Base-by-base conservation (phyloP, 352 stramenopile genomes). In the Globisporangium nodosum region DNA sequence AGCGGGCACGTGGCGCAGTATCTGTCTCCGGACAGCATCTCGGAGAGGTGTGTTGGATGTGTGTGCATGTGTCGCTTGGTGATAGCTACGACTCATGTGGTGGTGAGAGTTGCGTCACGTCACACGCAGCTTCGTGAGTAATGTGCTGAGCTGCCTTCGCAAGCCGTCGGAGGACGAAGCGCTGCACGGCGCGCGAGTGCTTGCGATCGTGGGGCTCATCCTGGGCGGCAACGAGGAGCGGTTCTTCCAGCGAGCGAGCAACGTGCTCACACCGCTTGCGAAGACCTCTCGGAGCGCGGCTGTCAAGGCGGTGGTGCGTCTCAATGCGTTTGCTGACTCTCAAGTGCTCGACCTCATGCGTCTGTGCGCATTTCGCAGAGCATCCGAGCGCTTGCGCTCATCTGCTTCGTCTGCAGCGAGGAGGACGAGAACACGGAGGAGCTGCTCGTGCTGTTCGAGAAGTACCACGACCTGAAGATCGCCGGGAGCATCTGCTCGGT, bases 351-450 rank as follows among this genome's bases (percentile, higher is more conserved):
- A n/a, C 21, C 48, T 24, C 13, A 40, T 15, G 48, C 48, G 5
- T 7, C 8, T 35, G 35, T 16, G 11, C 12, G 15, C 18, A 16
- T 58, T 58, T 20, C 30, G 30, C 52, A 93, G 83, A 74, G 72
- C 1, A 73, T 96, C n/a, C 71, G 73, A 60, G 74, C 79, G 15
- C 74, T 96, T 16, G 84, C 76, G 31, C 62, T 92, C 42, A 70
- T 83, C 51, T 90, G 80, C 62, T 92, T 93, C 56, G 63, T 92
- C 11, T 90, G 81, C 58, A 88, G 78, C 55, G 76, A 79, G 13
- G 86, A 94, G 53, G 69, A 91, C 18, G 86, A 93, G 51, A 90
- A 94, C 56, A 71, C 65, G 0, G 73, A 88, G 27, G 72, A 87
- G 21, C 59, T 96, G 24, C 63, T 94, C 52, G 57, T 64, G 46